A percentile compares a stretch with the other conserved stretches of the same genome.
phyloP scores from a whole-genome alignment of 228 moss, liverwort and hornwort species.

The Sphagnum magellanicum region DNA sequence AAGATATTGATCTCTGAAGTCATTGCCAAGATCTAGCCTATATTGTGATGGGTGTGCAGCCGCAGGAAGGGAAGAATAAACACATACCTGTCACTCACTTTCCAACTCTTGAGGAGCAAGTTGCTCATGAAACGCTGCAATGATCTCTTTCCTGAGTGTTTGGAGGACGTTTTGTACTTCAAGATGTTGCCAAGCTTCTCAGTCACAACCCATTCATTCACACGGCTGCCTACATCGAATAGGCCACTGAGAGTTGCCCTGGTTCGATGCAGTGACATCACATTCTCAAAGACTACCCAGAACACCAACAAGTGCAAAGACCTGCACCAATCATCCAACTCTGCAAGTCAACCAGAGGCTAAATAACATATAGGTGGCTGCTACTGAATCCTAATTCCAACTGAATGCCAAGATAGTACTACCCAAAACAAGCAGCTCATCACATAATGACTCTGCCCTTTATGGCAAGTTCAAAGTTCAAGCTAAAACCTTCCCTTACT shows the following conservation, averaged over 20 bases:
- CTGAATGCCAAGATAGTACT: too few relatives aligned
- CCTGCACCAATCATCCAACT: constrained; percentile 16
- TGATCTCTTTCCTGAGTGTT: constrained; percentile 26
- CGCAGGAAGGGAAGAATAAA: background rate
- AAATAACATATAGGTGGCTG: too few relatives aligned
- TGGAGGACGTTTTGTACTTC: constrained; percentile 40
- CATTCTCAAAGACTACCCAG: constrained; percentile 88
- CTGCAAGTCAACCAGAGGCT: background rate
- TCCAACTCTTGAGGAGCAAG: constrained; percentile 25
- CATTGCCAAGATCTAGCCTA: too few relatives aligned
- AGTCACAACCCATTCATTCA: constrained; percentile 89
- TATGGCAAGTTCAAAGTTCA: background rate
- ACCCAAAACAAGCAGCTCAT: too few relatives aligned
- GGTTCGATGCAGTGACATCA: constrained; percentile 77
- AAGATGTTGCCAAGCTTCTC: constrained; percentile 60
- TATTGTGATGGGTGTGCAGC: background rate
- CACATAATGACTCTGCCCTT: background rate
- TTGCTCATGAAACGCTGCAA: constrained; percentile 22
- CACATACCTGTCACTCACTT: constrained; percentile 27
- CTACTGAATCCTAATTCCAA: too few relatives aligned
- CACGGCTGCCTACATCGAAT: constrained; percentile 57
- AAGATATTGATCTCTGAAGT: too few relatives aligned
- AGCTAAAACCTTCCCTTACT: background rate
- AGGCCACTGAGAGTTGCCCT: constrained; percentile 74
- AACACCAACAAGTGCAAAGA: constrained; percentile 80